Evolutionary conservation across 176 grass and related monocot species (phyloP).

Genomic region (Ananas comosus): DNA sequence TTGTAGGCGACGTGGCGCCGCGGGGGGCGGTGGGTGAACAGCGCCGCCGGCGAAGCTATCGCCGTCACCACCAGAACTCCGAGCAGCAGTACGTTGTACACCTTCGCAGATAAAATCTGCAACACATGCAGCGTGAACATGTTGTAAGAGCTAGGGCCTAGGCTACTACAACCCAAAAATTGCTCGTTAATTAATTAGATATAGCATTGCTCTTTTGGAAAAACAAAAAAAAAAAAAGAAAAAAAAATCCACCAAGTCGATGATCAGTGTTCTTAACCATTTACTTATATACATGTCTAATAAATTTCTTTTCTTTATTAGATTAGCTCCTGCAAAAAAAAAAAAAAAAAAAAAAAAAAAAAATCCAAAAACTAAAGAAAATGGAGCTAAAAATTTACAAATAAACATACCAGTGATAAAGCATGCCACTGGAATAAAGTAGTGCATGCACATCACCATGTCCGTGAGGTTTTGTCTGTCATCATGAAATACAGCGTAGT

Average conservation of each 20-base stretch:
- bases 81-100: conserved; percentile 11
- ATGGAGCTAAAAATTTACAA: conserved; percentile 22
- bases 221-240: no score
- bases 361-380: no score
- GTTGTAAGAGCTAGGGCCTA: no score
- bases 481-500: conserved; percentile 15
- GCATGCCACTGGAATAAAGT: conserved; percentile 87
- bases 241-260: no score
- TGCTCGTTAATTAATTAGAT: not conserved
- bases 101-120: conserved; percentile 19
- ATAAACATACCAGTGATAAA: conserved; percentile 61
- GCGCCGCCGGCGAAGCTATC: conserved; percentile 13
- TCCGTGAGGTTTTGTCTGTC: conserved; percentile 93
- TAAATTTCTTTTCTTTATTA: no score
- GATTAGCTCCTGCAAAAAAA: not conserved
- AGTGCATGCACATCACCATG: conserved; percentile 95
- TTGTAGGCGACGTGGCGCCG: conserved; percentile 8
- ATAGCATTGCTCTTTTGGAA: not conserved
- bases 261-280: no score
- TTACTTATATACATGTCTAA: no score
- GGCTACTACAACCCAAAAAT: not conserved
- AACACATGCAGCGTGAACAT: not conserved
- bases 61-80: conserved; percentile 14
- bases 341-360: not conserved
- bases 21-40: conserved; percentile 1